phyloP scores from a whole-genome alignment of 2,329 filamentous ascomycete genomes.

The Akanthomyces lecanii region DNA sequence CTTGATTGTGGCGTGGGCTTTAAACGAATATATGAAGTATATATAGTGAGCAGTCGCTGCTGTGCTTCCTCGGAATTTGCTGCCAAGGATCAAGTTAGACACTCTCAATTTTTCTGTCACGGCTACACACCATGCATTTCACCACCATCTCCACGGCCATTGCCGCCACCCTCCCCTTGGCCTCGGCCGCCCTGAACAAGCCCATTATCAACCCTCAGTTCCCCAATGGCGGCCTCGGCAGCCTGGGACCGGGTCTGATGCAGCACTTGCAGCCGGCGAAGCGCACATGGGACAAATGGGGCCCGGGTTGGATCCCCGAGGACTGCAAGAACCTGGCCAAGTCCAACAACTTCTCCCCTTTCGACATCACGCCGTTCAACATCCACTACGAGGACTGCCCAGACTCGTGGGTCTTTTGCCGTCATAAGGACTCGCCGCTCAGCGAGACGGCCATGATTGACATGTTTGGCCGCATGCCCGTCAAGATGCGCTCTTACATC shows the following conservation, averaged over 20 bases:
- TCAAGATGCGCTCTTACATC: constrained; percentile 27
- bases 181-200: constrained; percentile 14
- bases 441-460: constrained; percentile 24
- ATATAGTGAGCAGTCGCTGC: too few species aligned
- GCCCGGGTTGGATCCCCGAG: constrained; percentile 20
- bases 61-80: too few species aligned
- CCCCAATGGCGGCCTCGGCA: constrained; percentile 14
- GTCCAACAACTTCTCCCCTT: constrained; percentile 19
- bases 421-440: constrained; percentile 24
- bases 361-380: constrained; percentile 25
- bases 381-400: constrained; percentile 28
- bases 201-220: constrained; percentile 15
- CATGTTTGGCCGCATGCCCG: constrained; percentile 28
- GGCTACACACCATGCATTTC: not conserved
- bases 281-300: constrained; percentile 22
- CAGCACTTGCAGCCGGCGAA: constrained; percentile 15
- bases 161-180: not conserved
- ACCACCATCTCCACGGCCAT: not conserved
- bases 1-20: too few species aligned
- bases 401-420: constrained; percentile 29
- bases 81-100: too few species aligned
- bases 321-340: constrained; percentile 21
- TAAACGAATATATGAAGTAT: too few species aligned
- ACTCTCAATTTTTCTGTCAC: too few species aligned
- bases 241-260: constrained; percentile 15